Conservation (phyloP, 306 rosid genomes). For the Sindora glabra region DNA sequence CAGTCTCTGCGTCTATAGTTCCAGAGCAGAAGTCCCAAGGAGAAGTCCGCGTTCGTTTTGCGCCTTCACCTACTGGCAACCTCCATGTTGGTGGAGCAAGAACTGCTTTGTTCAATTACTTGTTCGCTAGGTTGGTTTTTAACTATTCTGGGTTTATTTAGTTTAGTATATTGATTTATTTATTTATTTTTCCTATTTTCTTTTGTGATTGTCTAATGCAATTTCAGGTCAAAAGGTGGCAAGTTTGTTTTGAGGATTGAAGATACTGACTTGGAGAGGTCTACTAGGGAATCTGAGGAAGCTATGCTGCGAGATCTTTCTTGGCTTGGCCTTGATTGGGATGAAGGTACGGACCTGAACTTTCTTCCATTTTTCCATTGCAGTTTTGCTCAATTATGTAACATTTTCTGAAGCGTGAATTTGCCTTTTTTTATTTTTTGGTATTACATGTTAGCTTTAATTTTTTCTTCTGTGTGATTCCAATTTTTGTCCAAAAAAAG, state of each 20-base stretch:
- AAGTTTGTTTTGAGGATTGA: conserved; percentile 84
- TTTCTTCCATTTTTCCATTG: background rate
- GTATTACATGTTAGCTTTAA: too few relatives aligned
- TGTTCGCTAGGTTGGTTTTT: conserved; percentile 60
- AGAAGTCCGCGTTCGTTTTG: conserved; percentile 83
- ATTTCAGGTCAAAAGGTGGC: conserved; percentile 81
- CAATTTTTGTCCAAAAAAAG: background rate
- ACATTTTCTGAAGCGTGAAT: too few relatives aligned
- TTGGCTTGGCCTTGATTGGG: conserved; percentile 97
- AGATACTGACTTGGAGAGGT: conserved; percentile 98
- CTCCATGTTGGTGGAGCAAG: conserved; percentile 99
- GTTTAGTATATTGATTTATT: background rate
- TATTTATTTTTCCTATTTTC: background rate
- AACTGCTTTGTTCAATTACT: conserved; percentile 80
- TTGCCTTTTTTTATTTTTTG: too few relatives aligned
- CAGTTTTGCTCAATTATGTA: too few relatives aligned
- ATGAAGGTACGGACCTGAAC: conserved; percentile 52
- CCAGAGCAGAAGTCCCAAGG: conserved; percentile 7
- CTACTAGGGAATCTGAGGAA: conserved; percentile 81
- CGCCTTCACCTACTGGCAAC: conserved; percentile 95
- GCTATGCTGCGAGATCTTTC: conserved; percentile 78
- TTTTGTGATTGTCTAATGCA: background rate
- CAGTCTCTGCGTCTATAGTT: conserved; percentile 42
- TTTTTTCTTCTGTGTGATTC: too few relatives aligned
- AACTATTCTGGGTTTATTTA: background rate